Percentiles rank a stretch among this genome's conserved stretches.
phyloP scores from a whole-genome alignment of 2,329 filamentous ascomycete genomes.

The Thelonectria rubi region DNA sequence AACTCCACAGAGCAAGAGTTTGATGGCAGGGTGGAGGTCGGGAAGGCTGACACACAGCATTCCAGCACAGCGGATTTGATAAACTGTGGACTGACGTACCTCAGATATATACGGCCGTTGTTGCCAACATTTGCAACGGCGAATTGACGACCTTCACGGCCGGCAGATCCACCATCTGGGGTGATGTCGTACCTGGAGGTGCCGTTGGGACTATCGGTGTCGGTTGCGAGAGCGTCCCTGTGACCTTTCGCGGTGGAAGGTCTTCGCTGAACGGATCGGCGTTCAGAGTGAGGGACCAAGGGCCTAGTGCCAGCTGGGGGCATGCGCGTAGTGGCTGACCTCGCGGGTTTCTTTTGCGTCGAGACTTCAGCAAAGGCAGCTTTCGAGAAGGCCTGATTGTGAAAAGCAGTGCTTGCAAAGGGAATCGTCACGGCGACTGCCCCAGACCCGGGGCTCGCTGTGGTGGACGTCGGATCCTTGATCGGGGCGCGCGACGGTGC shows the following conservation, averaged over 20 bases:
- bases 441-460: constrained; percentile 31
- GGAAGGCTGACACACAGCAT: constrained; percentile 29
- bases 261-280: constrained; percentile 54
- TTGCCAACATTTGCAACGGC: constrained; percentile 84
- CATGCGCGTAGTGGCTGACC: constrained; percentile 35
- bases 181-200: constrained; percentile 59
- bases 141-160: constrained; percentile 76
- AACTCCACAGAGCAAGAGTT: constrained; percentile 30
- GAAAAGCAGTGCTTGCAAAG: constrained; percentile 1
- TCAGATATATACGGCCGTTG: constrained; percentile 83
- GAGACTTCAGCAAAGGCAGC: constrained; percentile 21
- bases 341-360: constrained; percentile 33
- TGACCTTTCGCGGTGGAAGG: constrained; percentile 50
- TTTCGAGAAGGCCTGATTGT: constrained; percentile 24
- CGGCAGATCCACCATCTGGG: constrained; percentile 68
- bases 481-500: constrained; percentile 33
- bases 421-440: constrained; percentile 13
- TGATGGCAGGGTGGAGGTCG: constrained; percentile 28
- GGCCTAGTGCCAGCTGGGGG: constrained; percentile 46
- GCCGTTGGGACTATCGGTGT: constrained; percentile 51
- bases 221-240: constrained; percentile 53
- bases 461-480: constrained; percentile 41
- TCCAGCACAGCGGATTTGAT: constrained; percentile 16
- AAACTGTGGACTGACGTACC: constrained; percentile 60
- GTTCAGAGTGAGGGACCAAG: constrained; percentile 58